Conservation (phyloP, 176 grass and related monocot species). For the Bonia amplexicaulis region DNA sequence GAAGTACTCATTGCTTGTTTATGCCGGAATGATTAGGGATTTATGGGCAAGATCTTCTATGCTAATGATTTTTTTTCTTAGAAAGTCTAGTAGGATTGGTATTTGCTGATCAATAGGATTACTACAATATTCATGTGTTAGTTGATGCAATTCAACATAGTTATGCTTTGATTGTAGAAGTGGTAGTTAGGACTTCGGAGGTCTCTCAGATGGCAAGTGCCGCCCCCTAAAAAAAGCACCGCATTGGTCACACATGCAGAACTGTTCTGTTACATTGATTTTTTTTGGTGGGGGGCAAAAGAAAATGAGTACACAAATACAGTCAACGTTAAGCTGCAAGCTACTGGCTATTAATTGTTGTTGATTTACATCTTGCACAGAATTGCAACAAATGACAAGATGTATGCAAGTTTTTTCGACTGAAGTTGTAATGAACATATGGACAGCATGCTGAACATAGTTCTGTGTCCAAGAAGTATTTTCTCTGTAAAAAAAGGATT, state of each 20-base stretch:
- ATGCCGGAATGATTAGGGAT: not conserved
- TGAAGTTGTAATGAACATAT: not conserved
- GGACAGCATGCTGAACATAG: not conserved
- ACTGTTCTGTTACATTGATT: not conserved
- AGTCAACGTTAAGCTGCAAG: not conserved
- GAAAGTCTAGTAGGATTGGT: not conserved
- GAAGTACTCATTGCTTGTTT: slow-evolving; percentile 4
- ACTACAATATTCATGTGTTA: not conserved
- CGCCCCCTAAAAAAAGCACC: no score
- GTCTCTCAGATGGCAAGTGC: not conserved
- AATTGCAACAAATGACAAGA: not conserved
- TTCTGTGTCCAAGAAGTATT: not conserved
- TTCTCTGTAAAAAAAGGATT: not conserved
- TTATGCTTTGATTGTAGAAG: slow-evolving; percentile 10
- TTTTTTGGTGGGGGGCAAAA: no score
- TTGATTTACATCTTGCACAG: not conserved
- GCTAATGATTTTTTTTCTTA: not conserved
- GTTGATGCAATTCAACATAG: not conserved
- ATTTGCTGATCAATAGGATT: not conserved
- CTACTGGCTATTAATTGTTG: not conserved
- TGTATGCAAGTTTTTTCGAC: not conserved
- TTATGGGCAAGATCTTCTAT: not conserved
- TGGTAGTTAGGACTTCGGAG: not conserved
- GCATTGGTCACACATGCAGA: not conserved
- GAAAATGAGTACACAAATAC: no score